Base-by-base conservation (phyloP, 495 filamentous ascomycete genomes). In the Tetracladium setigerum region DNA sequence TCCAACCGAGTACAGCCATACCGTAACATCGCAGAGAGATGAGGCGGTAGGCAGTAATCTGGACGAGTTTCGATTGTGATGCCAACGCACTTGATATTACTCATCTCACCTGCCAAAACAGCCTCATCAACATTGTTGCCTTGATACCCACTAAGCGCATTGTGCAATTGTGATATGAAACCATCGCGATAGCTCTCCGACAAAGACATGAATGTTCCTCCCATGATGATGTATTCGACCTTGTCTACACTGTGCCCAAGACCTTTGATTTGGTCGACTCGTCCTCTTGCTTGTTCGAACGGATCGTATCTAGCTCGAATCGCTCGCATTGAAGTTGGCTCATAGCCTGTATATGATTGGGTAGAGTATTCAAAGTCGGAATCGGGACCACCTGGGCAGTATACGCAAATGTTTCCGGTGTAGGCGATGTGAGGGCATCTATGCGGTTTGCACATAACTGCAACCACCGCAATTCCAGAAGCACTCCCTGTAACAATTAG, bases 201-300 rank as follows among this genome's bases (percentile, higher is more conserved):
- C 13, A 98, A 67, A 0, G 90, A 96, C 92, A 98, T 97, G 64
- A 98, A 98, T 1, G 92, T 98, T 48, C 92, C 92, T 47, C 92
- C 92, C 92, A 98, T 98, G 55, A 98, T 95, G 60, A 98, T 98
- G 62, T 96, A 98, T 69, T 98, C 92, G 2, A 98, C 92, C 61
- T 98, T 98, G 65, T 98, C 92, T 30, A 98, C 92, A 47, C 87
- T 94, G 67, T 98, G 92, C 1, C 92, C 92, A 14, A 98, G 71
- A 4, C 85, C 79, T 61, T 94, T 92, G 62, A 98, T 86, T 70
- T 98, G 92, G 54, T 97, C 94, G 17, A 98, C 92, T 37, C 92
- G 80, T 30, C 92, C 92, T 57, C 92, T 76, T 16, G 92, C 92
- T 73, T 98, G 92, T 66, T 98, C 92, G 61, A 94, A 97, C 9